Conservation (phyloP, 495 filamentous ascomycete genomes). For the Xanthoparmelia taractica region DNA sequence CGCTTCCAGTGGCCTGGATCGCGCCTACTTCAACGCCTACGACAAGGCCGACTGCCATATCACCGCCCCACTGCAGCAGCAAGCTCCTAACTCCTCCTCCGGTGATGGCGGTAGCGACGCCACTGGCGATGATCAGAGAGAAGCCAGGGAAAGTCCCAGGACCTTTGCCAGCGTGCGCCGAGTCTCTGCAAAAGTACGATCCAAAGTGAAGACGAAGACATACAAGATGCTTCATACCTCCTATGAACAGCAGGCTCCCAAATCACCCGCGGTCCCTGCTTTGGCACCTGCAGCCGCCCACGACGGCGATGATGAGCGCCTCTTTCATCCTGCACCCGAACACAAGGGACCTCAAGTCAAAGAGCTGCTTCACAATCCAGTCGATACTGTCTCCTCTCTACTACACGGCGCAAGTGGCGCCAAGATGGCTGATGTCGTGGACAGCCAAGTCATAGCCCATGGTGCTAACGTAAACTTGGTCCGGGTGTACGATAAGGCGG, state of each 20-base stretch:
- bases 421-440: slow-evolving; percentile 25
- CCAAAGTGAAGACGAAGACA: slow-evolving; percentile 10
- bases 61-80: slow-evolving; percentile 2
- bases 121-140: not conserved
- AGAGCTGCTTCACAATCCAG: slow-evolving; percentile 28
- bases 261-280: not conserved
- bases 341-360: slow-evolving; percentile 11
- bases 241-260: slow-evolving; percentile 4
- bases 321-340: not conserved
- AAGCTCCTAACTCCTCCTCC: not conserved
- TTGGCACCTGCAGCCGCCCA: not conserved
- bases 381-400: slow-evolving; percentile 25
- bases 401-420: slow-evolving; percentile 24
- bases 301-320: not conserved
- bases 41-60: slow-evolving; percentile 11
- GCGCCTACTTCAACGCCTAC: slow-evolving; percentile 14
- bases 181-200: slow-evolving; percentile 5
- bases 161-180: slow-evolving; percentile 2
- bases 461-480: slow-evolving; percentile 29
- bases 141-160: not conserved
- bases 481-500: slow-evolving; percentile 25
- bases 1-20: slow-evolving; percentile 8
- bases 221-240: slow-evolving; percentile 13
- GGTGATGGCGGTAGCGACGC: not conserved
- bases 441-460: slow-evolving; percentile 26